Base-by-base conservation (phyloP, 805 yeast genomes). In the Metschnikowia chrysomelidarum region DNA sequence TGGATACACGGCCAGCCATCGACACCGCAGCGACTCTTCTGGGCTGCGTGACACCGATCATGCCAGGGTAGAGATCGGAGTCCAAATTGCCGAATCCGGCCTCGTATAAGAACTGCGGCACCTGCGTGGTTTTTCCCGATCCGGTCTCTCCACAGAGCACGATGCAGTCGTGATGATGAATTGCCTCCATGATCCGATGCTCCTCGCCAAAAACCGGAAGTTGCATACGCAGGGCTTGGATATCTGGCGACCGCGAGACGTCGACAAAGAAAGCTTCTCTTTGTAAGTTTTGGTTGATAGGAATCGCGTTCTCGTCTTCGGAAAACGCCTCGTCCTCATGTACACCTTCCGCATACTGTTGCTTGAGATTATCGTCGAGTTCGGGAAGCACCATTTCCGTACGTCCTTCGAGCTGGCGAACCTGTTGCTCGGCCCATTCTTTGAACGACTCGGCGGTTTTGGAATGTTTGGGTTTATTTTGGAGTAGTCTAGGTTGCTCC, bases 61-160 rank as follows among this genome's bases (percentile, higher is more conserved):
- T 83, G 1, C 98, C 98, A 0, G 96, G 91, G 32, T 57, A 57
- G 11, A 50, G 34, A 13, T 59, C 55, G 9, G 79, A 76, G 6
- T 77, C 78, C 5, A 78, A 64, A 6, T 72, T 70, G 4, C 96
- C 97, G 54, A 82, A 91, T 1, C 98, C 98, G 0, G 95, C 78
- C 60, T 93, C 99, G 54, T 80, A 87, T 28, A 93, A 62, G 53
- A 93, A 93, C 57, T 93, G 99, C 0, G 99, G 98, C 4, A 93
- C 89, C 62, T 93, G 99, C 0, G 99, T 93, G 1, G 98, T 93
- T 59, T 93, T 93, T 62, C 98, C 98, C 2, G 97, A 88, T 50
- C 98, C 98, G 1, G 98, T 93, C 51, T 89, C 98, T 70, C 98
- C 98, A 65, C 97, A 91, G 17, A 93, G 72, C 10, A 93, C 82